phyloP scores from a whole-genome alignment of 768 basidiomycete species.

The Neoboletus magnificus region DNA sequence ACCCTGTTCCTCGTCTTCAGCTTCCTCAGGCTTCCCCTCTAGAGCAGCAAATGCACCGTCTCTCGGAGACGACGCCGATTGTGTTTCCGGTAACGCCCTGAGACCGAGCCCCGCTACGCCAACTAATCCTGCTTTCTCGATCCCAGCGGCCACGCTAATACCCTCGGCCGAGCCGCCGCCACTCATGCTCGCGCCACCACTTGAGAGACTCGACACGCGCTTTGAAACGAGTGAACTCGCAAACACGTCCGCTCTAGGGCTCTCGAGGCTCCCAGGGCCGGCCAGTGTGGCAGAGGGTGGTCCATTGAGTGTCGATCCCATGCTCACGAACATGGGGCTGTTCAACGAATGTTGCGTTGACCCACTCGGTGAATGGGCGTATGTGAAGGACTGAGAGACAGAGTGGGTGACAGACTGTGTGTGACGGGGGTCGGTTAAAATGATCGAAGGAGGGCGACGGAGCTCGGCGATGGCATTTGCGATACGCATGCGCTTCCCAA shows the following conservation, averaged over 20 bases:
- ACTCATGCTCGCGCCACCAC: conserved; percentile 24
- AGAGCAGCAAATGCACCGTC: conserved; percentile 49
- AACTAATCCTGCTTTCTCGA: conserved; percentile 20
- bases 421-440: conserved; percentile 47
- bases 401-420: conserved; percentile 30
- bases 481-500: conserved; percentile 92
- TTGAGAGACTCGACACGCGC: conserved; percentile 29
- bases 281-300: conserved; percentile 10
- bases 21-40: conserved; percentile 29
- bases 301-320: conserved; percentile 28
- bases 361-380: conserved; percentile 34
- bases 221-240: conserved; percentile 16
- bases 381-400: conserved; percentile 30
- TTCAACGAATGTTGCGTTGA: conserved; percentile 45
- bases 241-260: conserved; percentile 23
- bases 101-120: conserved; percentile 28
- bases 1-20: conserved; percentile 48
- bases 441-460: conserved; percentile 63
- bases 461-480: conserved; percentile 91
- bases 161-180: conserved; percentile 24
- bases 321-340: conserved; percentile 35
- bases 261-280: conserved; percentile 23
- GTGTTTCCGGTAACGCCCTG: conserved; percentile 38
- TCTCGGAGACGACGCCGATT: conserved; percentile 59
- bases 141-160: conserved; percentile 12